These are phyloP conservation scores for Platanthera guangdongensis DNA, from an alignment of 106 monocot genomes.

Conservation along the genomic window DNA sequence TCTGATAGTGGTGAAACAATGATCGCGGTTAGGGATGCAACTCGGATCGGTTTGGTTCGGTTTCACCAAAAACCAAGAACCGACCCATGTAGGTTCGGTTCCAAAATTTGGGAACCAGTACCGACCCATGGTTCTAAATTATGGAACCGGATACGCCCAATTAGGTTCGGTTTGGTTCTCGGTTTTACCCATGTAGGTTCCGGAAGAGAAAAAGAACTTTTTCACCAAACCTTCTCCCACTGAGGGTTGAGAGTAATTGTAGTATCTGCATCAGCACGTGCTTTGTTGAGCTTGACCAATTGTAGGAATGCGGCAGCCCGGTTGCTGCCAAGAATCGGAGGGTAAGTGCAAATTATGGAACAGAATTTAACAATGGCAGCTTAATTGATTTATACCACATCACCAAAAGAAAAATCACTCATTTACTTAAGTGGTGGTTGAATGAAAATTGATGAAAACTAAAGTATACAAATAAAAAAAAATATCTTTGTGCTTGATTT, in stretches of 20 bases:
- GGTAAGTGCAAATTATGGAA: neutral
- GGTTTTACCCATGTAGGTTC: too few species aligned
- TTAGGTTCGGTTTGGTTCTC: too few species aligned
- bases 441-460: neutral
- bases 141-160: too few species aligned
- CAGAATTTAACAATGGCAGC: neutral
- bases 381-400: neutral
- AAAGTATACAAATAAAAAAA: neutral
- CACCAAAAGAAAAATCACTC: neutral
- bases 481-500: neutral
- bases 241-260: conserved; percentile 73
- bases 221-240: conserved; percentile 78
- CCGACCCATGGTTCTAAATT: too few species aligned
- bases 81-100: too few species aligned
- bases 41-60: too few species aligned
- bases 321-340: conserved; percentile 40
- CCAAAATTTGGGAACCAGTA: too few species aligned
- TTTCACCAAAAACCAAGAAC: too few species aligned
- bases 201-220: neutral
- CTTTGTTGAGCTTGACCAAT: conserved; percentile 92
- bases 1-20: too few species aligned
- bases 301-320: conserved; percentile 90
- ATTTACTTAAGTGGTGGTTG: neutral
- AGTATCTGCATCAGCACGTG: conserved; percentile 86
- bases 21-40: too few species aligned